Base-by-base conservation (phyloP, 2,329 filamentous ascomycete species). In the Pseudocercospora fuligena region DNA sequence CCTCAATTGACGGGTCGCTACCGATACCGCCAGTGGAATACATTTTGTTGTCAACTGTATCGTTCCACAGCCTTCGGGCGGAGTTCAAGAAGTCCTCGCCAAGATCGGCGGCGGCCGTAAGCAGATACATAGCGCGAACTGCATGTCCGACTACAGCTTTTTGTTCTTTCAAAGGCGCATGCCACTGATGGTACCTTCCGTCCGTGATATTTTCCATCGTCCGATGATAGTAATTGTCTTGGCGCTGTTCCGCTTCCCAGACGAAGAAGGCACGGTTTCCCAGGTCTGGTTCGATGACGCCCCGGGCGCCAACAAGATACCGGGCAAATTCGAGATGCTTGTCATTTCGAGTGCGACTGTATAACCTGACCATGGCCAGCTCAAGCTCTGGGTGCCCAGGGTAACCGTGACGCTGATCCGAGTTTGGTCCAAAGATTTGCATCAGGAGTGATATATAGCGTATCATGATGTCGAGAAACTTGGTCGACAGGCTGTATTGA, bases 91-190 rank as follows among this genome's bases (percentile, higher is more conserved):
- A 56, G 49, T 56, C 33, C 1, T 62, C 60, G n/a, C 60, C 49
- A 8, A 62, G 46, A 43, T 62, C 60, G 14, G 60, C 60, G 23
- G 49, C 60, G 31, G 60, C 60, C 8, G 60, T 62, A 49, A 62
- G 25, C 47, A 62, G 47, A 56, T 62, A 62, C 60, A 62, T 62
- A 25, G 60, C 49, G n/a, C 60, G 60, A 14, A 62, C 60, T 23
- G 60, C 46, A 40, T 62, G 60, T 12, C 60, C 60, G 21, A 54
- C 16, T 4, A 62, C 40, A 9, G 60, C 54, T 27, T 56, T 23
- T 40, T 62, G 60, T 36, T 62, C 47, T 23, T 40, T 54, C 33
- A 62, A 29, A 29, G 60, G 60, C 27, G 47, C 47, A 40, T 62
- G 60, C 49, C 47, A 53, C 29, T 36, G 47, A 14, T 51, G 43